Evolutionary conservation across 2,329 filamentous ascomycete species (phyloP).

Genomic region (Ophiosphaerella herpotricha): DNA sequence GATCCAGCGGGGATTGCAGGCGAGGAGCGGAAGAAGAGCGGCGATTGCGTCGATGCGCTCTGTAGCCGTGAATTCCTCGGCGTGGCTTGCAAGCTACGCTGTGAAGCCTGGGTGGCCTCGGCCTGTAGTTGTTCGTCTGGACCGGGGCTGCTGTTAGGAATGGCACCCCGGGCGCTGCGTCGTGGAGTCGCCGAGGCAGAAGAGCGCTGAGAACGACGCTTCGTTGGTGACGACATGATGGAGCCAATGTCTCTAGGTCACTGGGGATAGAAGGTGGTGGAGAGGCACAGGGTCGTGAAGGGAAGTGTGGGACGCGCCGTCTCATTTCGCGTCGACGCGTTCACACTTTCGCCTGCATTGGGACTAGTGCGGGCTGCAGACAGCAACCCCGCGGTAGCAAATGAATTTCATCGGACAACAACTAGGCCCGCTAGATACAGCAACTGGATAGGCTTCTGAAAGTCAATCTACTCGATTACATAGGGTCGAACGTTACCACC

Average conservation of each 20-base stretch:
- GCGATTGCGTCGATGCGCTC: constrained; percentile 63
- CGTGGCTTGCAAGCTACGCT: constrained; percentile 49
- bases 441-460: constrained; percentile 6
- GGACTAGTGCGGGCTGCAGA: constrained; percentile 6
- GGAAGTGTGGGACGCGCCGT: constrained; percentile 21
- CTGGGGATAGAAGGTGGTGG: not conserved
- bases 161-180: constrained; percentile 59
- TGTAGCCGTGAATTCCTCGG: constrained; percentile 53
- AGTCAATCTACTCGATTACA: not conserved
- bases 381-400: constrained; percentile 14
- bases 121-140: constrained; percentile 51
- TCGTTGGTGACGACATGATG: constrained; percentile 66
- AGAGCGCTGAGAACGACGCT: constrained; percentile 59
- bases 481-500: constrained; percentile 6
- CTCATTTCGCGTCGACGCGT: constrained; percentile 28
- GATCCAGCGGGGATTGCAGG: constrained; percentile 54
- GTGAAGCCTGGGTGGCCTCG: constrained; percentile 48
- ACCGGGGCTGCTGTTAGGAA: constrained; percentile 57
- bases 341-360: constrained; percentile 29
- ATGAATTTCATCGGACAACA: constrained; percentile 26
- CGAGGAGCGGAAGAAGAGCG: constrained; percentile 75
- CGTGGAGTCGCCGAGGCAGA: constrained; percentile 61
- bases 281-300: constrained; percentile 13
- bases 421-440: constrained; percentile 13
- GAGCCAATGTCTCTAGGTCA: constrained; percentile 6